Evolutionary conservation across 164 flowering plant genomes (phyloP).

Genomic region (Sedum album): DNA sequence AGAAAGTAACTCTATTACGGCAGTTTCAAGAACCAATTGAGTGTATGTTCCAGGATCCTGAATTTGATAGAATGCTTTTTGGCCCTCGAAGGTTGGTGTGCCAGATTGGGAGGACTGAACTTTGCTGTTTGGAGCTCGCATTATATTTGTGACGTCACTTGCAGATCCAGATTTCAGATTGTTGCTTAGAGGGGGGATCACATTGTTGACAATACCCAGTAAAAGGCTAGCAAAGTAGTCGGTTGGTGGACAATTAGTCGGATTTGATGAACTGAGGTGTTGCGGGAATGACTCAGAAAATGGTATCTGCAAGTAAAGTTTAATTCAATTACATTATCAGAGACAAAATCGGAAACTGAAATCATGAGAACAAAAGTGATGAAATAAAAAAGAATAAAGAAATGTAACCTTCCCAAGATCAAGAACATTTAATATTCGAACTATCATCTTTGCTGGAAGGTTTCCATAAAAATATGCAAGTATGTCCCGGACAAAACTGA

Average conservation of each 20-base stretch:
- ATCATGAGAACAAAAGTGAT: neutral
- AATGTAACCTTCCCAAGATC: constrained; percentile 67
- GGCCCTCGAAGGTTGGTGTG: constrained; percentile 49
- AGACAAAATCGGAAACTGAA: neutral
- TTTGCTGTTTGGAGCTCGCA: constrained; percentile 49
- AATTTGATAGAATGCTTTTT: constrained; percentile 80
- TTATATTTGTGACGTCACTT: constrained; percentile 41
- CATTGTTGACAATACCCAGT: constrained; percentile 80
- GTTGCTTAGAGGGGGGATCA: constrained; percentile 67
- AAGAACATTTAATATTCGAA: constrained; percentile 68
- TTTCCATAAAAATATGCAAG: constrained; percentile 95
- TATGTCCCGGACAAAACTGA: constrained; percentile 92
- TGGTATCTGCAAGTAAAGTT: constrained; percentile 57
- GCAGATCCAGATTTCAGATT: constrained; percentile 46
- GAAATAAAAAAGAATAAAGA: neutral
- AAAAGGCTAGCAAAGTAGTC: constrained; percentile 86
- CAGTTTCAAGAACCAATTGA: constrained; percentile 93
- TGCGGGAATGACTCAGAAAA: constrained; percentile 92
- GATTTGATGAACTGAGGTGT: constrained; percentile 61
- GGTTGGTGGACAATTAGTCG: constrained; percentile 68
- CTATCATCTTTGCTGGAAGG: constrained; percentile 85
- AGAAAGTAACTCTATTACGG: constrained; percentile 85
- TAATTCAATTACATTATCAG: constrained; percentile 8
- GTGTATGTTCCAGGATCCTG: constrained; percentile 97
- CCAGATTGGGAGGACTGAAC: constrained; percentile 47